phyloP scores from a whole-genome alignment of 2,329 filamentous ascomycete species.

The Pestalotiopsis sp. region DNA sequence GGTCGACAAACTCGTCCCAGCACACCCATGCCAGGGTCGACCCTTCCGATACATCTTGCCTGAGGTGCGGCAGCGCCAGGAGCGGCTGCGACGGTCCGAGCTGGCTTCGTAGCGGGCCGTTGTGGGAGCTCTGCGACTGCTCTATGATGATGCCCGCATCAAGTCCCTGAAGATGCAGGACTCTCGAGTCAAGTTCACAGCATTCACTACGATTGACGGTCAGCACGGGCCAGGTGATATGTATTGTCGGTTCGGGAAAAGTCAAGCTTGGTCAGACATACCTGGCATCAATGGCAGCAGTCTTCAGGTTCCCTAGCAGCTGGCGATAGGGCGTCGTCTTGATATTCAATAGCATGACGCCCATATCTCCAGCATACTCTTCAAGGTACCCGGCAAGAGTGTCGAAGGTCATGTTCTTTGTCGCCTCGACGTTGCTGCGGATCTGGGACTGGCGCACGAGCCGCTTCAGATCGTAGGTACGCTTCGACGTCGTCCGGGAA shows the following conservation, averaged over 20 bases:
- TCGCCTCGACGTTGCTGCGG: constrained; percentile 25
- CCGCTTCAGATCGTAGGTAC: constrained; percentile 29
- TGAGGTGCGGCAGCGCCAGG: constrained; percentile 6
- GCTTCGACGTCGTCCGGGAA: constrained; percentile 28
- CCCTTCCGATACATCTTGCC: constrained; percentile 20
- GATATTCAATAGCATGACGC: constrained; percentile 23
- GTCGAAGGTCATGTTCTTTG: constrained; percentile 25
- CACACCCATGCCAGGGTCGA: constrained; percentile 32
- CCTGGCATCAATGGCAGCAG: not conserved
- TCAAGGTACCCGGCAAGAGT: constrained; percentile 20
- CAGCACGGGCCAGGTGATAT: not conserved
- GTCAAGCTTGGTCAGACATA: not conserved
- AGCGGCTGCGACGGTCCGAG: constrained; percentile 16
- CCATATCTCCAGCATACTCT: constrained; percentile 21
- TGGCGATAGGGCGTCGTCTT: constrained; percentile 18
- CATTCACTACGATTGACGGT: constrained; percentile 16
- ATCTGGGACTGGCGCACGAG: constrained; percentile 27
- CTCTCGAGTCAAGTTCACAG: constrained; percentile 23
- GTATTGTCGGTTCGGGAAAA: no score
- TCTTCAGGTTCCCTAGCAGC: constrained; percentile 19
- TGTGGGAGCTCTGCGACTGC: constrained; percentile 19
- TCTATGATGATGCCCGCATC: constrained; percentile 25
- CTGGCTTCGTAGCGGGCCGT: constrained; percentile 19
- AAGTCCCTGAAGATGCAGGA: constrained; percentile 22
- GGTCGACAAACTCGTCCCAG: constrained; percentile 32